phyloP scores from a whole-genome alignment of 202 grass and related monocot species.

The Panicum virgatum region DNA sequence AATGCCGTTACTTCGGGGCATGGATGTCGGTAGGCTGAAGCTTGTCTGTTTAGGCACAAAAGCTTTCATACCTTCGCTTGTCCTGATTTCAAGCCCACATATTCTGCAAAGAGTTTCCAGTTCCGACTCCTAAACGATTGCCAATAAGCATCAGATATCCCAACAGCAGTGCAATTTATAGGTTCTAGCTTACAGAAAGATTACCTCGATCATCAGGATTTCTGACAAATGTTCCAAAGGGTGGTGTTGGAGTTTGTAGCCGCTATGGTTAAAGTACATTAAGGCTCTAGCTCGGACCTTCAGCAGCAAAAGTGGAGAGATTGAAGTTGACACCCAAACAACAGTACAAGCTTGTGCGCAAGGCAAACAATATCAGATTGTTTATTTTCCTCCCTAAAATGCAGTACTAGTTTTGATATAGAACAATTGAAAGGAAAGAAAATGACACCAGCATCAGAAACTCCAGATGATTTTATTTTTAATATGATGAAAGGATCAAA shows the following conservation, averaged over 20 bases:
- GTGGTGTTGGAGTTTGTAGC: constrained; percentile 82
- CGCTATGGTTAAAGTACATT: constrained; percentile 67
- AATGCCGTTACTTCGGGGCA: constrained; percentile 43
- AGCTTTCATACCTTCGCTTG: constrained; percentile 47
- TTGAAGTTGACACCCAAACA: constrained; percentile 2
- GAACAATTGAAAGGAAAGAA: background rate
- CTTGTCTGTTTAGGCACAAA: constrained; percentile 77
- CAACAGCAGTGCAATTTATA: constrained; percentile 10
- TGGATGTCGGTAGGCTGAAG: constrained; percentile 53
- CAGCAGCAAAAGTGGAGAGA: constrained; percentile 19
- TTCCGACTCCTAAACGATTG: constrained; percentile 59
- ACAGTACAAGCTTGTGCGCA: constrained; percentile 20
- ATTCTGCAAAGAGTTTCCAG: constrained; percentile 59
- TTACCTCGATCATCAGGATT: constrained; percentile 84
- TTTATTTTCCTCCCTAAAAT: background rate
- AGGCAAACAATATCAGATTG: constrained; percentile 2
- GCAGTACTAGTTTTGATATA: constrained; percentile 1
- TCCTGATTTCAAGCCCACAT: constrained; percentile 72
- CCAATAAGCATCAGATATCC: background rate
- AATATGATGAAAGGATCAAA: constrained; percentile 16
- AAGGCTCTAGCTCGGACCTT: constrained; percentile 82
- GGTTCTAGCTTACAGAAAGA: constrained; percentile 17
- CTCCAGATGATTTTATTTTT: background rate
- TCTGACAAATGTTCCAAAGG: constrained; percentile 61
- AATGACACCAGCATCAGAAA: background rate